Evolutionary conservation across 768 basidiomycete genomes (phyloP).

Genomic region (Naganishia antarctica): DNA sequence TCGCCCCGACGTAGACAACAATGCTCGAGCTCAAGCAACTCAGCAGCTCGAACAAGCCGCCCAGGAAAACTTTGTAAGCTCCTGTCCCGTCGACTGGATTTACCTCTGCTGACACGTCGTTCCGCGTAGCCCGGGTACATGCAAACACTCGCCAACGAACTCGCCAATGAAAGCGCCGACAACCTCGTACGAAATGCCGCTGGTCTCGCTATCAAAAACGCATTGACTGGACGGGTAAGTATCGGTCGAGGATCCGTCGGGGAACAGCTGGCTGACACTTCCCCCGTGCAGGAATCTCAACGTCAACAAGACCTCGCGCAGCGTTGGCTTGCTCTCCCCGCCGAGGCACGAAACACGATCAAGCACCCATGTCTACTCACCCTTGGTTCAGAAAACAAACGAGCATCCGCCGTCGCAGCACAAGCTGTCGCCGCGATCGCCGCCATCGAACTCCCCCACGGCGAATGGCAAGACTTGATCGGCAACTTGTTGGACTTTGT

Average conservation of each 20-base stretch:
- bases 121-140: constrained; percentile 75
- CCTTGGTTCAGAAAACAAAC: constrained; percentile 65
- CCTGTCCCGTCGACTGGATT: constrained; percentile 22
- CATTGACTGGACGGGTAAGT: constrained; percentile 79
- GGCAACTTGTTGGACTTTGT: constrained; percentile 81
- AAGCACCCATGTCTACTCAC: constrained; percentile 56
- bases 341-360: constrained; percentile 75
- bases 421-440: constrained; percentile 94
- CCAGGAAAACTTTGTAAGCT: constrained; percentile 79
- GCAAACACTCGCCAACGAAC: constrained; percentile 77
- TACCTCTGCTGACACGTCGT: constrained; percentile 19
- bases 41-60: constrained; percentile 80
- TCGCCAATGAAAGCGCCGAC: constrained; percentile 67
- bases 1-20: constrained; percentile 60
- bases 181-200: constrained; percentile 87
- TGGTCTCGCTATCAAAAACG: constrained; percentile 93
- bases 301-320: constrained; percentile 62
- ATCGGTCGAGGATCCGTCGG: constrained; percentile 13
- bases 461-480: constrained; percentile 86
- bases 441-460: constrained; percentile 79
- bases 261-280: constrained; percentile 25
- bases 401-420: constrained; percentile 80
- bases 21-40: constrained; percentile 85
- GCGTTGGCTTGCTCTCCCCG: constrained; percentile 75
- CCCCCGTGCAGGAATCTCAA: constrained; percentile 49